These are phyloP conservation scores for Colletotrichum viniferum DNA, from an alignment of 2,329 filamentous ascomycete genomes.

Conservation along the genomic window DNA sequence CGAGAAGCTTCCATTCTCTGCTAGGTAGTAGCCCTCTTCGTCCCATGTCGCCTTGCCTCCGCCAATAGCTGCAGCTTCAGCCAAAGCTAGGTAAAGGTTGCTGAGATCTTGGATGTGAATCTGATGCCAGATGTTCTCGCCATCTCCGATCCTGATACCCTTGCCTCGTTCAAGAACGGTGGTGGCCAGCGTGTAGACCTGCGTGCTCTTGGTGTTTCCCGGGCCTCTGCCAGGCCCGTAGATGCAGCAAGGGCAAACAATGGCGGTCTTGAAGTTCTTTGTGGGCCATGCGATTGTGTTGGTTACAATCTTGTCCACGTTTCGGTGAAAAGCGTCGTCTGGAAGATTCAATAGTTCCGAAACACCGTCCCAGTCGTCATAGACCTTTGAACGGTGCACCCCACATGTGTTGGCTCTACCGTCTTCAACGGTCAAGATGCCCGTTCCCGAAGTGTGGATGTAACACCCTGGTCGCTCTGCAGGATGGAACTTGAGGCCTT, in stretches of 20 bases:
- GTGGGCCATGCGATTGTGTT: accelerated
- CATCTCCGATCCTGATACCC: background rate
- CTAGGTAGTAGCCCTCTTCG: accelerated
- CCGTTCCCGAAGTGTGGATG: background rate
- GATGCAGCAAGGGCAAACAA: background rate
- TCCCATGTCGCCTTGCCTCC: background rate
- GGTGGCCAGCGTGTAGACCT: background rate
- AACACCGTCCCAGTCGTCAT: background rate
- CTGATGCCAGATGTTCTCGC: background rate
- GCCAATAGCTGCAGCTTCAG: background rate
- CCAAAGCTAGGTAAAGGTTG: background rate
- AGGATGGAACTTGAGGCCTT: background rate
- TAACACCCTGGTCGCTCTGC: background rate
- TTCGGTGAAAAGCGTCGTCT: background rate
- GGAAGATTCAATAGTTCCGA: background rate
- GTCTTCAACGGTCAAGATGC: background rate
- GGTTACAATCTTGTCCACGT: background rate
- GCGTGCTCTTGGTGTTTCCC: background rate
- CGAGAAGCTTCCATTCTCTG: background rate
- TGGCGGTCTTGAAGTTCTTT: background rate
- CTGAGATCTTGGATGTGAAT: background rate
- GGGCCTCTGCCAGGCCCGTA: background rate
- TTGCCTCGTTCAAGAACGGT: accelerated
- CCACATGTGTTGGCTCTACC: background rate
- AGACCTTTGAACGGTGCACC: background rate